These are phyloP conservation scores for Grosmannia penicillata DNA, from an alignment of 2,329 filamentous ascomycete species.

Conservation along the genomic window DNA sequence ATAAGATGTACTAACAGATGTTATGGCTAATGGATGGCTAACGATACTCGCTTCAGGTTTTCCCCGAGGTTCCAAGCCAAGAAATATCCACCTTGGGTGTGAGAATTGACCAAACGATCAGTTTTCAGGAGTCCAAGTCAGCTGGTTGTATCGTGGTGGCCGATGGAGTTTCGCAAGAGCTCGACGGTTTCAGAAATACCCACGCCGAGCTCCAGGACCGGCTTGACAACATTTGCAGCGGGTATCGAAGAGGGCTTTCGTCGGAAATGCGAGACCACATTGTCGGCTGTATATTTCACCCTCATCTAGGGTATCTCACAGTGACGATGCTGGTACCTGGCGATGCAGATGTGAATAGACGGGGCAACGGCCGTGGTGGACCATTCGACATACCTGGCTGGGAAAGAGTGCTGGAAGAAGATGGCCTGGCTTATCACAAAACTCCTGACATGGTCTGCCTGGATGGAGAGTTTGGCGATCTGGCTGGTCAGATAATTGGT, in stretches of 20 bases:
- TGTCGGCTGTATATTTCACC: slow-evolving; percentile 74
- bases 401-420: slow-evolving; percentile 64
- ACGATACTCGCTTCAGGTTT: slow-evolving; percentile 19
- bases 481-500: slow-evolving; percentile 75
- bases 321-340: slow-evolving; percentile 27
- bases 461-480: slow-evolving; percentile 68
- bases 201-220: slow-evolving; percentile 68
- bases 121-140: slow-evolving; percentile 63
- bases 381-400: slow-evolving; percentile 31
- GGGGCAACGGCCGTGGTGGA: not conserved
- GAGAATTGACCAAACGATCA: slow-evolving; percentile 41
- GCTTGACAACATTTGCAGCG: slow-evolving; percentile 50
- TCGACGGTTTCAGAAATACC: slow-evolving; percentile 63
- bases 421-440: slow-evolving; percentile 70
- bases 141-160: slow-evolving; percentile 60
- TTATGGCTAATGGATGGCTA: not conserved
- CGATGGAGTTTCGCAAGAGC: slow-evolving; percentile 52
- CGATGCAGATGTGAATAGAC: not conserved
- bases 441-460: slow-evolving; percentile 67
- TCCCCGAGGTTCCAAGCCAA: slow-evolving; percentile 32
- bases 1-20: not conserved
- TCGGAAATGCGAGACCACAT: slow-evolving; percentile 37
- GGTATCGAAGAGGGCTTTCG: slow-evolving; percentile 50
- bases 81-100: slow-evolving; percentile 37
- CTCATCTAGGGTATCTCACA: slow-evolving; percentile 81